Base-by-base conservation (phyloP, 2,329 filamentous ascomycete genomes). In the Trichoderma sp. region DNA sequence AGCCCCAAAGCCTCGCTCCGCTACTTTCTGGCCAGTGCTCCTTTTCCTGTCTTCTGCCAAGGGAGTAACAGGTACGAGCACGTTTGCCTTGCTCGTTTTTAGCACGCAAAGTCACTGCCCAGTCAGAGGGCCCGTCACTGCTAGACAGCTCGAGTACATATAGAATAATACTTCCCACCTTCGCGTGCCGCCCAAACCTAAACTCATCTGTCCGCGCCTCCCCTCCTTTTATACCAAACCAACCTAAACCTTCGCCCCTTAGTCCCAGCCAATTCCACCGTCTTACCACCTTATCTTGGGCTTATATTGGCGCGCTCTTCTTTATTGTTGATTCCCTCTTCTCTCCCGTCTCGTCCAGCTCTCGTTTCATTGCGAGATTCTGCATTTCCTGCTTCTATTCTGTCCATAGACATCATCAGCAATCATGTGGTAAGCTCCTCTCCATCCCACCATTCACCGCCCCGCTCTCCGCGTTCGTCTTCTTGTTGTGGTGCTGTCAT, bases 371-470 rank as follows among this genome's bases (percentile, higher is more conserved):
- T 51, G 43, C 43, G n/a, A 51, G 43, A 51, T 8, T 18, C n/a
- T 65, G 26, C 36, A 32, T 58, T 47, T 51, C 57, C 34, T 32
- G 60, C 51, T 63, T 69, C 24, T 12, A 30, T 21, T 66, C 34
- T 15, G 12, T 18, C 15, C 30, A 36, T 15, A 67, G 32, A 36
- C 26, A 69, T 39, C 64, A 60, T 12, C 39, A 71, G 63, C 62
- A 71, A 76, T 67, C 71, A 77, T 77, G 76, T 77, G 76, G 76
- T 76, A 74, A 74, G 75, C 65, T 70, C n/a, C 65, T 70, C n/a
- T 63, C 61, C 68, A 30, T 69, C 63, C 53, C 56, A 30, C 30
- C 58, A 73, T 60, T 72, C 73, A 73, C 74, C 75, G 73, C 75
- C 64, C 63, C 63, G 63, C 66, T 71, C 43, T 21, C 74, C 30